These are phyloP conservation scores for Pelargonium myrrhifolium DNA, from an alignment of 441 rosid species.

Conservation along the genomic window DNA sequence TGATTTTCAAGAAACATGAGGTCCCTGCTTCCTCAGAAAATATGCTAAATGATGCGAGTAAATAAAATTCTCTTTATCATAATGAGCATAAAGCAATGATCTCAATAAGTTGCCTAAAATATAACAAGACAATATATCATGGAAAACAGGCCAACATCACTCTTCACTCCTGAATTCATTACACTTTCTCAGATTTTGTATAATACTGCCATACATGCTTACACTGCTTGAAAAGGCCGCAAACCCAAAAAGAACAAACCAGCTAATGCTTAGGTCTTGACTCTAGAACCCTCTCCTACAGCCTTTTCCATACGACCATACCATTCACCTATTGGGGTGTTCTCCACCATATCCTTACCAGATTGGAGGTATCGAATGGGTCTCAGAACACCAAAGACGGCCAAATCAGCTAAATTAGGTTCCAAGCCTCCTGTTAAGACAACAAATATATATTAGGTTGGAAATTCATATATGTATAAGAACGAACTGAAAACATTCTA, in stretches of 20 bases:
- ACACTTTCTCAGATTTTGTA: no score
- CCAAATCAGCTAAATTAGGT: conserved; percentile 89
- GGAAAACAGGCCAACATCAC: no score
- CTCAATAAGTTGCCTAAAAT: no score
- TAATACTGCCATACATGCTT: no score
- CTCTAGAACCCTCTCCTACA: conserved; percentile 57
- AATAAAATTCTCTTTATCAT: no score
- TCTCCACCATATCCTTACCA: conserved; percentile 85
- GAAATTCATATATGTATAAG: background rate
- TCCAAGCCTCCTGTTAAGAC: conserved; percentile 54
- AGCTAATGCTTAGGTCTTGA: conserved; percentile 23
- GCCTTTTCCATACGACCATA: conserved; percentile 61
- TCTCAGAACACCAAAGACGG: conserved; percentile 83
- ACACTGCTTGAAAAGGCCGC: background rate
- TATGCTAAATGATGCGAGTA: no score
- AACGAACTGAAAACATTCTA: no score
- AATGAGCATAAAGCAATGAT: no score
- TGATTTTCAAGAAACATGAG: no score
- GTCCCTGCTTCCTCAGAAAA: no score
- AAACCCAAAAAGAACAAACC: background rate
- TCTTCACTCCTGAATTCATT: no score
- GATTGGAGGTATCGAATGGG: conserved; percentile 71
- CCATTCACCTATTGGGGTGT: conserved; percentile 83
- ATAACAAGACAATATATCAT: no score
- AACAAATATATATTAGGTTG: background rate